Evolutionary conservation across 2,329 filamentous ascomycete species (phyloP), one percentile per base, ranked within the genome.

Genomic region (Colletotrichum scovillei): DNA sequence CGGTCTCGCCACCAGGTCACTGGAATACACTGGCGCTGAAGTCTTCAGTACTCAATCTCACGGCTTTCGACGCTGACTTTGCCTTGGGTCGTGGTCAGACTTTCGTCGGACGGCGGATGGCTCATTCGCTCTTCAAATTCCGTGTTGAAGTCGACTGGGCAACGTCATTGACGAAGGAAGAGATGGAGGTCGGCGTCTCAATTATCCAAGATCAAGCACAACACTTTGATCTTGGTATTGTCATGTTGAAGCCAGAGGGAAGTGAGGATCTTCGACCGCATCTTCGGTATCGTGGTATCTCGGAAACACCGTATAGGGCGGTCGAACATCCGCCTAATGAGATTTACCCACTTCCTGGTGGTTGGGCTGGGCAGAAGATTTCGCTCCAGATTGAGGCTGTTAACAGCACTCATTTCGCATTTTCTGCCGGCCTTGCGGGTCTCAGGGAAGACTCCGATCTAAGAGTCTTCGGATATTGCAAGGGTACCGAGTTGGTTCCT

Each of bases 41-140:
- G 1, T 86, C 89, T 0, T 89, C 87, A 0, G 80, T 77, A 1
- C 80, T 88, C 1, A 90, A 91, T 75, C 81, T 92, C 4, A 91
- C 88, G 1, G 88, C 84, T 1, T 82, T 86, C 14, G 86, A 89
- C 71, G 84, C 85, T 0, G 84, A 87, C 68, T 86, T 58, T 9
- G 69, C 69, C 0, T 4, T 72, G 2, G 77, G 77, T 1, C 35
- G 69, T 5, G 86, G 63, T 1, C 74, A 72, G 79, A 78, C 88
- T 0, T 89, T 91, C 58, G 81, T 92, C 22, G 87, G 86, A 0
- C 83, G 87, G 2, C 83, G 88, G 1, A 89, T 91, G 77, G 87
- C 87, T 5, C 85, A 91, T 74, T 88, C 88, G 0, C 79, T 89
- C 0, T 91, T 91, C 78, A 85, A 81, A 0, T 91, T 84, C 77